These are phyloP conservation scores for Candida tibetensis DNA, from an alignment of 805 yeast species.

Conservation along the genomic window DNA sequence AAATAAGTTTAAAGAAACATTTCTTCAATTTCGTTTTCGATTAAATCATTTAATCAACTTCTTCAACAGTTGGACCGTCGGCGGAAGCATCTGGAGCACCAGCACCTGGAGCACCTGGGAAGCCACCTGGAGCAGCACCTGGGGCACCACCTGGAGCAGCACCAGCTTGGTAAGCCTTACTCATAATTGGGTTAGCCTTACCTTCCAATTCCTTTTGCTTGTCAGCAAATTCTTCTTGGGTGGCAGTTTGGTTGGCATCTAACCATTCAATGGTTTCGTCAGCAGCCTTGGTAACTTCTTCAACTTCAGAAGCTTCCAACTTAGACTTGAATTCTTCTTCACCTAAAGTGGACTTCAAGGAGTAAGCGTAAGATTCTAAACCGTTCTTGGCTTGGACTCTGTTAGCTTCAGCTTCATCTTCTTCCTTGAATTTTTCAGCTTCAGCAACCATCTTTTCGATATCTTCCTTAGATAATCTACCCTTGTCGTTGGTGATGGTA, in stretches of 20 bases:
- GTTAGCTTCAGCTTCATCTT: constrained; percentile 90
- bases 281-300: constrained; percentile 71
- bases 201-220: constrained; percentile 95
- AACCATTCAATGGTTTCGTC: constrained; percentile 88
- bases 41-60: constrained; percentile 41
- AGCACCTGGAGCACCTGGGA: constrained; percentile 43
- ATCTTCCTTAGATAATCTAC: constrained; percentile 96
- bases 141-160: constrained; percentile 68
- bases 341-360: constrained; percentile 76
- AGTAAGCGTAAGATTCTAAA: constrained; percentile 92
- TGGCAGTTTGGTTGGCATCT: constrained; percentile 88
- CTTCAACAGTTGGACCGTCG: constrained; percentile 54
- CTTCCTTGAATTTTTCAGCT: constrained; percentile 96
- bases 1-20: constrained; percentile 2
- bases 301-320: constrained; percentile 61
- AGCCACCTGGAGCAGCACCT: constrained; percentile 59
- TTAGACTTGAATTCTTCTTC: constrained; percentile 40
- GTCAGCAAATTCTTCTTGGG: constrained; percentile 88
- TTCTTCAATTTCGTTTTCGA: constrained; percentile 3
- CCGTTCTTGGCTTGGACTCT: constrained; percentile 94
- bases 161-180: constrained; percentile 94
- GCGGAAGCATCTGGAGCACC: constrained; percentile 35
- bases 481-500: constrained; percentile 97
- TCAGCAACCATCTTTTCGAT: constrained; percentile 97
- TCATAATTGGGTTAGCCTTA: constrained; percentile 94